Base-by-base conservation (phyloP, 306 rosid genomes). In the Vigna unguiculata region DNA sequence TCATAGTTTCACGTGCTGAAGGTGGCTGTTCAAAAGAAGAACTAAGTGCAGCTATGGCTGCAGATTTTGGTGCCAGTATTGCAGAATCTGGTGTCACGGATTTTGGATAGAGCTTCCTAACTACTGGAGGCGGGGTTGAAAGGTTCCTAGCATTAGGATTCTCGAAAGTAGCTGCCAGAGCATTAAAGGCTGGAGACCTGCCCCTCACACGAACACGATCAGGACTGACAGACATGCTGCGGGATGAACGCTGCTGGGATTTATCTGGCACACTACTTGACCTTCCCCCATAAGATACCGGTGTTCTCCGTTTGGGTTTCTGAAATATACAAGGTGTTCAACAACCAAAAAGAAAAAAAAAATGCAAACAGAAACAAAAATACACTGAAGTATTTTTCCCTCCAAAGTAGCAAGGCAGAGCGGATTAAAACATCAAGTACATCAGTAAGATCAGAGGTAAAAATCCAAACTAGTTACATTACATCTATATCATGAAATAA, bases 141-240 rank as follows among this genome's bases (percentile, higher is more conserved):
- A 93, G 96, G 82, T 93, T 93, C 75, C 98, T 79, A 32, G 86
- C 78, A 82, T 79, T 90, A 63, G 90, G 84, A 45, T 81, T 90
- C 85, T 93, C 98, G 49, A 93, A 93, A 67, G 41, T 88, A 80
- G 98, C 98, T 68, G 98, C 98, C 21, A 93, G 81, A 48, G 98
- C 98, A 82, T 90, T 93, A 77, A 93, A 93, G 80, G 96, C 94
- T 47, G 98, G 98, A 87, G 98, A 93, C 82, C 98, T 85, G 20
- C 98, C 98, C 87, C 98, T 81, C 61, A 93, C 98, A 71, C 98
- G 96, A 55, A 90, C 96, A 52, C 96, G 91, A 57, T 93, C 98
- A 32, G 98, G 96, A 66, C 98, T 93, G 67, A 87, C 90, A 48
- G 98, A 93, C 96, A 93, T 89, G 80, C 96, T 93, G 82, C 98